These are phyloP conservation scores for Chlamydomonas incerta DNA, from an alignment of 139 green algal genomes.

Conservation along the genomic window DNA sequence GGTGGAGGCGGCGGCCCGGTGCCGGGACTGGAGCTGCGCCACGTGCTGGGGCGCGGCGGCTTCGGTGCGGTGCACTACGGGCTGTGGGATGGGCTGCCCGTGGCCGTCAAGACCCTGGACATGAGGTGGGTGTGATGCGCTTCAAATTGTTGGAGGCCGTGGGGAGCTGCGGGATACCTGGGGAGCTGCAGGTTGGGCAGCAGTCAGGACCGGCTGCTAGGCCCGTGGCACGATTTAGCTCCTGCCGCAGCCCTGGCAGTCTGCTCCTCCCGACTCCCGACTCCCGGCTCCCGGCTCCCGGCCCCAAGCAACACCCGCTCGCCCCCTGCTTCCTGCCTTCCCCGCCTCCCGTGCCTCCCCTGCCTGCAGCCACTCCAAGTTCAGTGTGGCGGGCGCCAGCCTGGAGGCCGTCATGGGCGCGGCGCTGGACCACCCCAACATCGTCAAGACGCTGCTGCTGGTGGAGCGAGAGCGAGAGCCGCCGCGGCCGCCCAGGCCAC, in stretches of 20 bases:
- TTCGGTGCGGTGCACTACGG: slow-evolving; percentile 45
- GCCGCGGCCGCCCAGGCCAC: too few relatives aligned
- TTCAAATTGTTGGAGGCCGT: too few relatives aligned
- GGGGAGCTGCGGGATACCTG: too few relatives aligned
- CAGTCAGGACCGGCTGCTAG: too few relatives aligned
- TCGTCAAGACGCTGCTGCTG: slow-evolving; percentile 33
- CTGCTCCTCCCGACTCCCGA: too few relatives aligned
- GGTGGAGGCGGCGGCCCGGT: background rate
- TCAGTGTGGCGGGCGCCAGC: slow-evolving; percentile 8
- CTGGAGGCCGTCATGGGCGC: slow-evolving; percentile 32
- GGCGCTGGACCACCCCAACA: slow-evolving; percentile 37
- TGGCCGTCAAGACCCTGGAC: slow-evolving; percentile 47
- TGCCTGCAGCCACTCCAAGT: slow-evolving; percentile 10
- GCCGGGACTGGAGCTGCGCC: slow-evolving; percentile 28
- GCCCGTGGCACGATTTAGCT: too few relatives aligned
- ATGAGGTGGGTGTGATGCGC: slow-evolving; percentile 24
- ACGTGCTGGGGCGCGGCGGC: slow-evolving; percentile 33
- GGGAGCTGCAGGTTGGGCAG: too few relatives aligned
- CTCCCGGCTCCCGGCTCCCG: too few relatives aligned
- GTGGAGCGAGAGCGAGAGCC: background rate
- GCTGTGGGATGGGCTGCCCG: slow-evolving; percentile 19
- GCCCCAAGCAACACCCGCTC: too few relatives aligned
- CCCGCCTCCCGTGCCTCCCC: background rate
- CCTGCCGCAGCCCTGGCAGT: too few relatives aligned
- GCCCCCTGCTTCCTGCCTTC: background rate